A percentile compares a stretch with the other conserved stretches of the same genome.
These are phyloP conservation scores for Termitomyces sp. DNA, from an alignment of 768 basidiomycete species.

Conservation along the genomic window DNA sequence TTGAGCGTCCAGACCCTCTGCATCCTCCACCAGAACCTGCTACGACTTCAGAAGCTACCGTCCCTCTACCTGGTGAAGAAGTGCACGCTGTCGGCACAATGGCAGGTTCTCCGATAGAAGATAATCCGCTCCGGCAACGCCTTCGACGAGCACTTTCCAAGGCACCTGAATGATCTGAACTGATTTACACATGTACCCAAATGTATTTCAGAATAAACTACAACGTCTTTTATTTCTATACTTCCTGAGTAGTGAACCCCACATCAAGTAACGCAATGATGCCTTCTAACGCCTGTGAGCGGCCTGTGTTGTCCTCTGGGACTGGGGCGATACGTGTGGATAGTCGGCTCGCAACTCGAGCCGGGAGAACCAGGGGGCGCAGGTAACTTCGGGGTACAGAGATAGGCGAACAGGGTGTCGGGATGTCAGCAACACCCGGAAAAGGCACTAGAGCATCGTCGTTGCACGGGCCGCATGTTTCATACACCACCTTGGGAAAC, in stretches of 20 bases:
- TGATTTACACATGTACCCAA: neutral
- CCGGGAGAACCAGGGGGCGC: conserved; percentile 5
- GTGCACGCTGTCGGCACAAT: conserved; percentile 12
- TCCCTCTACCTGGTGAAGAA: neutral
- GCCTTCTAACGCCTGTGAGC: conserved; percentile 11
- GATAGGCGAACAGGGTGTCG: neutral
- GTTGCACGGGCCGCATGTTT: neutral
- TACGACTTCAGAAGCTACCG: neutral
- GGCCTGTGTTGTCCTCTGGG: neutral
- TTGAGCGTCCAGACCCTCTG: conserved; percentile 9
- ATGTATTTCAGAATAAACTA: neutral
- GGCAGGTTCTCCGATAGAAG: conserved; percentile 14
- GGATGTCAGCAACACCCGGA: neutral
- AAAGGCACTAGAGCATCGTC: neutral
- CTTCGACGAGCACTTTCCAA: conserved; percentile 24
- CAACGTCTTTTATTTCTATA: neutral
- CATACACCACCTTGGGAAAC: conserved; percentile 5
- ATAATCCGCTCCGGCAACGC: conserved; percentile 23
- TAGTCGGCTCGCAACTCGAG: neutral
- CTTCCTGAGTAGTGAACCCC: neutral
- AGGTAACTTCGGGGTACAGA: neutral
- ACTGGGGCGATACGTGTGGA: neutral
- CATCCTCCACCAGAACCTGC: neutral
- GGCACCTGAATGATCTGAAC: conserved; percentile 8
- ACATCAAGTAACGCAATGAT: conserved; percentile 14